Conservation (phyloP, 169 alveolate species). For the Babesia gibsoni region DNA sequence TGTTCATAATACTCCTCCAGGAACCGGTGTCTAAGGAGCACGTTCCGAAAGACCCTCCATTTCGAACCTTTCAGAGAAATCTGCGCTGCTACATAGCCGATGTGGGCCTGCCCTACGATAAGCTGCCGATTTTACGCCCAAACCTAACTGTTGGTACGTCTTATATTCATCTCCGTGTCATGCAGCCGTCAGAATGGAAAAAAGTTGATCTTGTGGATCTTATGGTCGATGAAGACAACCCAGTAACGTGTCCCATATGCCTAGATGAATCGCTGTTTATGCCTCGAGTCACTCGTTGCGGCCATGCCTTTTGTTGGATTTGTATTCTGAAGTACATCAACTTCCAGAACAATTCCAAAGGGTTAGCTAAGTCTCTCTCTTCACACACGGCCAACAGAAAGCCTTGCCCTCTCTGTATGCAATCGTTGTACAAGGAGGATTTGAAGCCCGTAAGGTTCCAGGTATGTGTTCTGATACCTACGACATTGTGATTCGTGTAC, state of each 20-base stretch:
- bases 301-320: slow-evolving; percentile 66
- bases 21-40: slow-evolving; percentile 1
- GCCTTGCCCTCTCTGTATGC: slow-evolving; percentile 27
- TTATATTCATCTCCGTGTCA: background rate
- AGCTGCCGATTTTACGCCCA: slow-evolving; percentile 22
- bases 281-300: slow-evolving; percentile 63
- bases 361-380: slow-evolving; percentile 44
- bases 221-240: slow-evolving; percentile 54
- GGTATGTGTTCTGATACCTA: no score
- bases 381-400: slow-evolving; percentile 12
- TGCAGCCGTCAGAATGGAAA: slow-evolving; percentile 62
- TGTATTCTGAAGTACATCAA: slow-evolving; percentile 64
- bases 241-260: slow-evolving; percentile 65
- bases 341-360: slow-evolving; percentile 32
- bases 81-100: slow-evolving; percentile 39
- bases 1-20: background rate
- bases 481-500: no score
- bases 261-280: slow-evolving; percentile 59
- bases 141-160: slow-evolving; percentile 23
- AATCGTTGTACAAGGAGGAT: slow-evolving; percentile 1
- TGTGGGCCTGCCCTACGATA: slow-evolving; percentile 6
- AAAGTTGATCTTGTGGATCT: slow-evolving; percentile 62
- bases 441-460: slow-evolving; percentile 35
- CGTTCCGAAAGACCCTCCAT: background rate
- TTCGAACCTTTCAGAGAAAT: slow-evolving; percentile 25